Base-by-base conservation (phyloP, 139 green algal genomes). In the Gonium pectorale region DNA sequence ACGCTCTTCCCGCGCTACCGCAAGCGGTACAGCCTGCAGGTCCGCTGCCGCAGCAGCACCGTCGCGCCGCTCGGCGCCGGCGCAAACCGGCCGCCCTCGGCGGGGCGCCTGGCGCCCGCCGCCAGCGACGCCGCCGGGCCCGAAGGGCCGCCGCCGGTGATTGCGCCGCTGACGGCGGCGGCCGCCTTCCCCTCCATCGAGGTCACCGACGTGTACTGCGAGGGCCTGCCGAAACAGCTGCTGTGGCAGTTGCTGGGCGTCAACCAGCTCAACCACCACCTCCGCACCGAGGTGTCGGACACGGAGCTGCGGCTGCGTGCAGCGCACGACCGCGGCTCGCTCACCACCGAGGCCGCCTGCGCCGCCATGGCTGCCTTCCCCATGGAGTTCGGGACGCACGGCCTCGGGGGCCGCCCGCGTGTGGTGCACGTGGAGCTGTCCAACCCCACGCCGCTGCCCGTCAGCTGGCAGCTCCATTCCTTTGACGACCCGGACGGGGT, bases 1-100 rank as follows among this genome's bases (percentile, higher is more conserved):
- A 93, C 90, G 17, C 80, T 94, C 52, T 89, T 91, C 60, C 91
- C 91, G 17, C 75, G 72, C n/a, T 86, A 83, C 51, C 90, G 92
- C 43, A 89, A 91, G 63, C 72, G 70, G 54, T 94, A 94, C 85
- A 79, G 27, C 22, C 72, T 94, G 31, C 82, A 90, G 82, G 69
- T 94, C 29, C 77, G 77, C 26, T 91, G 87, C 79, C 81, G 83
- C 51, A 86, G 77, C 22, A 67, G 83, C 56, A 72, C 66, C 35
- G 79, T 79, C 2, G 62, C 79, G 66, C 79, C 79, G 33, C 37
- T 78, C 8, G 6, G 56, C 27, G n/a, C 38, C 4, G 78, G 63
- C 13, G 13, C 49, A 17, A 74, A 37, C 43, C 68, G 68, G 13
- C 79, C 79, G 49, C 51, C 79, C 40, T 86, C 79, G 9, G 80